Base-by-base conservation (phyloP, 768 basidiomycete genomes). In the Termitomyces sp. region DNA sequence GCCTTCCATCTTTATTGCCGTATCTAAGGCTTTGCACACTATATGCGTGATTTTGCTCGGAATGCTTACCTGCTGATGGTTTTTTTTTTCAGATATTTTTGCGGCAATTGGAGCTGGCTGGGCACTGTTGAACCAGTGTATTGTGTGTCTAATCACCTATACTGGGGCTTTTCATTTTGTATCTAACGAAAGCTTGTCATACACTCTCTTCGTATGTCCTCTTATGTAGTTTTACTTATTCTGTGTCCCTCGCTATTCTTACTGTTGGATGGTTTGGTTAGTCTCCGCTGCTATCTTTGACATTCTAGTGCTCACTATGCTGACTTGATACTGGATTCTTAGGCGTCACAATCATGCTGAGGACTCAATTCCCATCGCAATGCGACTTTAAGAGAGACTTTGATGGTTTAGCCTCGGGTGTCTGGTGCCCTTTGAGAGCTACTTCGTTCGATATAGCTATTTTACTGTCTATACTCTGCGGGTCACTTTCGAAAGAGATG, bases 151-250 rank as follows among this genome's bases (percentile, higher is more conserved):
- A 12, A 37, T 14, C 35, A 0, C 11, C 35, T 12, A 10, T 0
- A 3, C 35, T 5, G 35, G 35, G 35, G 3, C 12, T 11, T 0
- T 37, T 37, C 12, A 37, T 37, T 14, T 37, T 37, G 35, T 9
- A 30, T 30, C 17, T 15, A 2, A 47, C 37, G n/a, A 45, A 47
- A 60, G 59, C 19, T 41, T 62, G 17, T 21, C 59, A 12, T 62
- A 54, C 44, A 64, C 60, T 60, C 0, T 63, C 64, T n/a, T 65
- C 59, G 0, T 62, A 66, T 26, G 33, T 47, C n/a, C 45, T 44
- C 17, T 60, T 58, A 11, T 43, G 48, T 12, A 44, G 62, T 42
- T 65, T 59, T 3, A 40, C 46, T 19, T 64, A 68, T 47, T 60
- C 60, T 12, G 9, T 17, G 30, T 64, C 63, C 3, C 49, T 64